Conservation (phyloP, 2,329 filamentous ascomycete genomes). For the Onygenales sp. region DNA sequence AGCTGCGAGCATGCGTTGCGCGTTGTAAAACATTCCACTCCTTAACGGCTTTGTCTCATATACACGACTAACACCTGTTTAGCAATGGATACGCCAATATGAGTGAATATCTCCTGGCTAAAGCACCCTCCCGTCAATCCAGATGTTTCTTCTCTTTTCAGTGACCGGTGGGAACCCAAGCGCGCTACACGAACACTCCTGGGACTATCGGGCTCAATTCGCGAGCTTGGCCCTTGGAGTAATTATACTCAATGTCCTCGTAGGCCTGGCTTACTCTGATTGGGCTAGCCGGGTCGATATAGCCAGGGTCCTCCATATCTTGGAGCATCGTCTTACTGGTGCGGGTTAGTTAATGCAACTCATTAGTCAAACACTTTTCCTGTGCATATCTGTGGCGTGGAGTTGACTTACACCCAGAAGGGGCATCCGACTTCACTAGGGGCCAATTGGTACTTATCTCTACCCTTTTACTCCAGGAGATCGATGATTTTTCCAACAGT, state of each 20-base stretch:
- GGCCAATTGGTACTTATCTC: background rate
- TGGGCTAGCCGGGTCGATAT: conserved; percentile 1
- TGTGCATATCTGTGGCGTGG: background rate
- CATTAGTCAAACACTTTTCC: background rate
- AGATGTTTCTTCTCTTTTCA: background rate
- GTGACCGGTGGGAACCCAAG: background rate
- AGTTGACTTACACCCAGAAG: conserved; percentile 1
- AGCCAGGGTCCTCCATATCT: background rate
- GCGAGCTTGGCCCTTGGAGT: conserved; percentile 1
- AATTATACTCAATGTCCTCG: conserved; percentile 3
- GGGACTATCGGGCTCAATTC: conserved; percentile 2
- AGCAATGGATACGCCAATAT: background rate
- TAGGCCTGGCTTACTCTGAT: background rate
- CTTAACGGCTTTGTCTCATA: background rate
- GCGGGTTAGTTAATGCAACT: background rate
- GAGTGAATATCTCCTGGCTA: too few relatives aligned
- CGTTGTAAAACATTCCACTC: background rate
- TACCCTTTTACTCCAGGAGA: background rate
- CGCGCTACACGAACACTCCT: conserved; percentile 3
- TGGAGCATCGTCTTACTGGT: conserved; percentile 1
- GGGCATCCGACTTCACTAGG: conserved; percentile 2
- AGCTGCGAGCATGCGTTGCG: background rate
- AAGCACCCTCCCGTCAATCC: too few relatives aligned
- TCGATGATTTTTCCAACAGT: background rate
- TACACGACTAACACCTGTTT: background rate